Evolutionary conservation across 495 filamentous ascomycete genomes (phyloP).

Genomic region (Penicillium riverlandense): DNA sequence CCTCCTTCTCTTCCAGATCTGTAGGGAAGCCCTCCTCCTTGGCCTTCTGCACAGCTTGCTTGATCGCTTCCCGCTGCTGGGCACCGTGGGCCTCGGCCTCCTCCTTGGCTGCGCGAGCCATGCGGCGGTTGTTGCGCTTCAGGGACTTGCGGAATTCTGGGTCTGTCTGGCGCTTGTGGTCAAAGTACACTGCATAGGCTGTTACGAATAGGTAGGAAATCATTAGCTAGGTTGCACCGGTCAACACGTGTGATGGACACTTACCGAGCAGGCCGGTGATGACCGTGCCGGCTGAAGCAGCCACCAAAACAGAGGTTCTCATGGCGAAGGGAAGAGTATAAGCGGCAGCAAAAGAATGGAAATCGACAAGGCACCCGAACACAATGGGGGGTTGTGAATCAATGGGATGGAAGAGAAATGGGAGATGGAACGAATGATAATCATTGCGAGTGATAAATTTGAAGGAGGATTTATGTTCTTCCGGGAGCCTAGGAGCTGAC

Average conservation of each 20-base stretch:
- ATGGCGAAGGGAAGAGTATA: constrained; percentile 32
- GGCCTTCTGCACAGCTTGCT: constrained; percentile 62
- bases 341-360: background rate
- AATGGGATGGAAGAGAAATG: background rate
- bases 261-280: constrained; percentile 71
- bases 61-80: constrained; percentile 65
- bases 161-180: constrained; percentile 82
- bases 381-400: background rate
- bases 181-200: constrained; percentile 89
- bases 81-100: constrained; percentile 60
- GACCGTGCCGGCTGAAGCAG: constrained; percentile 64
- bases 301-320: constrained; percentile 65
- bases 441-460: constrained; percentile 30
- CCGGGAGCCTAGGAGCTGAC: constrained; percentile 7
- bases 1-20: constrained; percentile 84
- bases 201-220: background rate
- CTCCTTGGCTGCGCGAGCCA: constrained; percentile 70
- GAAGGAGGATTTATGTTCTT: constrained; percentile 35
- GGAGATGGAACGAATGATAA: constrained; percentile 5
- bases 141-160: constrained; percentile 79
- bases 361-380: too few species aligned
- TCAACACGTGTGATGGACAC: constrained; percentile 11
- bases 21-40: constrained; percentile 87
- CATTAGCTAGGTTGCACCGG: constrained; percentile 1
- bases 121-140: constrained; percentile 72